Percentiles rank a stretch among this genome's conserved stretches.
These are phyloP conservation scores for Gamsiella multidivaricata DNA, from an alignment of 192 early-diverging fungal genomes.

Conservation along the genomic window DNA sequence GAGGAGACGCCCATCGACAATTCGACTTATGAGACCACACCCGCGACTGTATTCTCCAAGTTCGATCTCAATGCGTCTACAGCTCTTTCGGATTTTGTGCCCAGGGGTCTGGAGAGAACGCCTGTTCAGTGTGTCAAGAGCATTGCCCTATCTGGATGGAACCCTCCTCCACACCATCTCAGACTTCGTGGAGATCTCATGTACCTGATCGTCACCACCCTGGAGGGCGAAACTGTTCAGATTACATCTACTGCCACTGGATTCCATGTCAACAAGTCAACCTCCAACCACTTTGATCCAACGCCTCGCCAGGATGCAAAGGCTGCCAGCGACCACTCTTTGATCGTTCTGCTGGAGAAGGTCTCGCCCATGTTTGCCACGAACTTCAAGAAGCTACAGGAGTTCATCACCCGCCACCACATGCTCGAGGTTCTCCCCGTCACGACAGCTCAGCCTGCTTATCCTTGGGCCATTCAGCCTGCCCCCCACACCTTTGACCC, in stretches of 20 bases:
- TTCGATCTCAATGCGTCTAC: constrained; percentile 57
- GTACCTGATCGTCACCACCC: constrained; percentile 88
- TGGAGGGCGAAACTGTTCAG: constrained; percentile 84
- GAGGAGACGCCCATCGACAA: constrained; percentile 45
- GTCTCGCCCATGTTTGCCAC: constrained; percentile 78
- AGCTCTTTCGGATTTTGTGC: constrained; percentile 66
- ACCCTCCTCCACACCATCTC: constrained; percentile 84
- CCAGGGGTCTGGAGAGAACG: constrained; percentile 61
- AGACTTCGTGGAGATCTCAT: constrained; percentile 87
- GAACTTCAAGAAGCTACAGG: constrained; percentile 74
- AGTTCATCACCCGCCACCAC: constrained; percentile 71
- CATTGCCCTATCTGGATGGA: constrained; percentile 90
- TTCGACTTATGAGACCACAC: constrained; percentile 52
- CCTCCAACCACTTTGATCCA: constrained; percentile 74
- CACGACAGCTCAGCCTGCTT: constrained; percentile 70
- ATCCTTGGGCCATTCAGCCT: constrained; percentile 85
- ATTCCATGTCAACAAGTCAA: constrained; percentile 90
- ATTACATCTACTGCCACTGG: constrained; percentile 88
- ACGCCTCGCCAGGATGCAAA: constrained; percentile 57
- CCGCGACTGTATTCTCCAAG: constrained; percentile 62
- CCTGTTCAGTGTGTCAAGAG: constrained; percentile 76
- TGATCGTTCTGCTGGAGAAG: constrained; percentile 72
- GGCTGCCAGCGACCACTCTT: constrained; percentile 67
- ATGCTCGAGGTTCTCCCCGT: constrained; percentile 85
- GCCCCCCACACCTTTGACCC: constrained; percentile 66